phyloP scores from a whole-genome alignment of 768 basidiomycete genomes.

The Mycena venus region DNA sequence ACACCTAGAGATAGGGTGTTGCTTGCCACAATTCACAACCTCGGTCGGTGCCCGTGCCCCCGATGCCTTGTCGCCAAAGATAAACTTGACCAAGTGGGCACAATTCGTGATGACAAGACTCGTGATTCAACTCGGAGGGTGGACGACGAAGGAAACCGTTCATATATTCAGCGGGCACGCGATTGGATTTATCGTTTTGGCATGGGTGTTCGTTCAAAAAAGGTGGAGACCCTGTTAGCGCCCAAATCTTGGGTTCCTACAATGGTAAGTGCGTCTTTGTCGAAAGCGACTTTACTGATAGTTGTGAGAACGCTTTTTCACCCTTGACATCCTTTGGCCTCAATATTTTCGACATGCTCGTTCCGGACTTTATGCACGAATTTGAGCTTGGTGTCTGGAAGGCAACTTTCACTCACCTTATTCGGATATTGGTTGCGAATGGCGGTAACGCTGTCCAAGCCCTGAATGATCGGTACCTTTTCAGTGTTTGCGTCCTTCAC shows the following conservation, averaged over 20 bases:
- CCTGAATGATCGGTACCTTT: slow-evolving; percentile 41
- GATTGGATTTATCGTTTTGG: slow-evolving; percentile 12
- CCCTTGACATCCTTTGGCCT: slow-evolving; percentile 32
- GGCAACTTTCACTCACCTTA: slow-evolving; percentile 43
- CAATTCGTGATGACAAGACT: slow-evolving; percentile 33
- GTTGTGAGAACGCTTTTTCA: slow-evolving; percentile 46
- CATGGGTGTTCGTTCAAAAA: too few relatives aligned
- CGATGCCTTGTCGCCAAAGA: slow-evolving; percentile 48
- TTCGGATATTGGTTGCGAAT: slow-evolving; percentile 43
- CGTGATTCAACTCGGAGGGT: background rate
- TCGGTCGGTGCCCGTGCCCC: slow-evolving; percentile 53
- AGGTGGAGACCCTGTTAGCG: slow-evolving; percentile 26
- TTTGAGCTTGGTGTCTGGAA: slow-evolving; percentile 53
- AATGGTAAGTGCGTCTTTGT: background rate
- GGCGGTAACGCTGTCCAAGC: slow-evolving; percentile 19
- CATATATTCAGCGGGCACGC: background rate
- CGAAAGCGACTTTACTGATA: background rate
- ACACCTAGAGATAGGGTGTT: slow-evolving; percentile 49
- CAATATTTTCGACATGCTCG: slow-evolving; percentile 42
- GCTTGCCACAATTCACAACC: slow-evolving; percentile 47
- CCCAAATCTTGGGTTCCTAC: slow-evolving; percentile 29
- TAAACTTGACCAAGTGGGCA: slow-evolving; percentile 43
- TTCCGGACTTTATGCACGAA: slow-evolving; percentile 52
- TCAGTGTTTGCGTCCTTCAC: background rate
- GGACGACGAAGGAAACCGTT: slow-evolving; percentile 13